phyloP scores from a whole-genome alignment of 371 early-diverging fungal genomes.

The Apophysomyces sp. region DNA sequence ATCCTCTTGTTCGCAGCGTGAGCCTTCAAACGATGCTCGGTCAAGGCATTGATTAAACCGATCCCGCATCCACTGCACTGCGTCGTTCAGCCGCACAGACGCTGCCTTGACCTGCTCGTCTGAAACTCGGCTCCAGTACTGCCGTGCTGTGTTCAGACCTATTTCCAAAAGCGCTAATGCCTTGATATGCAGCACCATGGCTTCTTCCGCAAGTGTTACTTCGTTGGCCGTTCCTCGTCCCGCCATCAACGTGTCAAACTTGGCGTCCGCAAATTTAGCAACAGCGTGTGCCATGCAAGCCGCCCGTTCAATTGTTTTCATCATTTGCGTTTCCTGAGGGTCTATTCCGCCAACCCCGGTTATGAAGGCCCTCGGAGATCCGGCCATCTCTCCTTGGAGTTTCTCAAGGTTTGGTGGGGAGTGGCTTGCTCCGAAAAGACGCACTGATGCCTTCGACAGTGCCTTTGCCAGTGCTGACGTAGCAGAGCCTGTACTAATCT shows the following conservation, averaged over 20 bases:
- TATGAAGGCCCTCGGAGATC: slow-evolving; percentile 37
- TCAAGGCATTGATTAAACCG: slow-evolving; percentile 87
- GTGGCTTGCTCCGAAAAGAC: slow-evolving; percentile 58
- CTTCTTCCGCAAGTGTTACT: slow-evolving; percentile 59
- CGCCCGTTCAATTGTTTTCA: slow-evolving; percentile 54
- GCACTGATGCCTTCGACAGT: slow-evolving; percentile 56
- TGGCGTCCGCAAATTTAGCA: slow-evolving; percentile 60
- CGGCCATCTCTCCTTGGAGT: slow-evolving; percentile 13
- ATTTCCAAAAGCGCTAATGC: slow-evolving; percentile 74
- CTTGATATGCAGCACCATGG: slow-evolving; percentile 73
- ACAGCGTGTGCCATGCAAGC: slow-evolving; percentile 69
- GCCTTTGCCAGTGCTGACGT: slow-evolving; percentile 63
- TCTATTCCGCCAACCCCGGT: slow-evolving; percentile 18
- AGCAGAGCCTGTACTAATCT: slow-evolving; percentile 39
- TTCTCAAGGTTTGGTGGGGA: slow-evolving; percentile 43
- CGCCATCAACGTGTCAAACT: slow-evolving; percentile 38
- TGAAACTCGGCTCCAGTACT: slow-evolving; percentile 62
- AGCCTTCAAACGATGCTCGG: slow-evolving; percentile 66
- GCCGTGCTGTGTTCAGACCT: slow-evolving; percentile 71
- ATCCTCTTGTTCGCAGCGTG: slow-evolving; percentile 39
- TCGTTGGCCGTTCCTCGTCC: slow-evolving; percentile 7
- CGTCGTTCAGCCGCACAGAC: slow-evolving; percentile 49
- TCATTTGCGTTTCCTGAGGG: slow-evolving; percentile 39
- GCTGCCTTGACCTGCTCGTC: slow-evolving; percentile 24
- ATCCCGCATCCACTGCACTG: slow-evolving; percentile 87